Conservation (phyloP, 768 basidiomycete genomes). For the Rhodotorula toruloides region DNA sequence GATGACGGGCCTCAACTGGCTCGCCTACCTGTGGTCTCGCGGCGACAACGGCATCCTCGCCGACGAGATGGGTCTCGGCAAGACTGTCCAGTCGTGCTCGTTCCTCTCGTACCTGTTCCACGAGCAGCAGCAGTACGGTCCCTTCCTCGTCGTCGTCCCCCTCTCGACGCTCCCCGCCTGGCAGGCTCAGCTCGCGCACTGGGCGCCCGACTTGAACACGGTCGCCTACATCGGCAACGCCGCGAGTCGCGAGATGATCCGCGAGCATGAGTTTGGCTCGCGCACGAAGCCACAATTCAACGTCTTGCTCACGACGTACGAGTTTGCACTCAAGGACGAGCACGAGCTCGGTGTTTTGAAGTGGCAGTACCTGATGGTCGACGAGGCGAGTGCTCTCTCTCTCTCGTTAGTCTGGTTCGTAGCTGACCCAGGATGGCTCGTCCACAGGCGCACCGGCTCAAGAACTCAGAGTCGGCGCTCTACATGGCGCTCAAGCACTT, state of each 20-base stretch:
- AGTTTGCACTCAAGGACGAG: conserved; percentile 82
- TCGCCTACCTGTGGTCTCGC: conserved; percentile 91
- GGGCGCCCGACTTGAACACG: conserved; percentile 95
- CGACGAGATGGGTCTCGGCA: conserved; percentile 99
- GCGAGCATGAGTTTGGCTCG: conserved; percentile 82
- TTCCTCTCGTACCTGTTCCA: conserved; percentile 95
- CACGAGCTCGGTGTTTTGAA: conserved; percentile 86
- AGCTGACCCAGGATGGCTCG: background rate
- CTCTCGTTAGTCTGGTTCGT: too few relatives aligned
- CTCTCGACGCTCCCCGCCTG: conserved; percentile 97
- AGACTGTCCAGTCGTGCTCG: conserved; percentile 91
- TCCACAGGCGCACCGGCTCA: conserved; percentile 82
- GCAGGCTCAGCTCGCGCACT: conserved; percentile 87
- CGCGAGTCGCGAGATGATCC: conserved; percentile 79
- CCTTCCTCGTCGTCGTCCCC: conserved; percentile 95
- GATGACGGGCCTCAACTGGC: conserved; percentile 94
- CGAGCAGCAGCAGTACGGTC: conserved; percentile 84
- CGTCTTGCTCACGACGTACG: conserved; percentile 93
- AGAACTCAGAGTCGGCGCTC: conserved; percentile 94
- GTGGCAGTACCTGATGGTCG: conserved; percentile 94
- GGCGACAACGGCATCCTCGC: conserved; percentile 95
- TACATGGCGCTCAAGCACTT: conserved; percentile 91
- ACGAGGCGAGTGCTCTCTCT: conserved; percentile 61
- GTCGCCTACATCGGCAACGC: conserved; percentile 94
- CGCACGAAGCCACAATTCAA: conserved; percentile 92